Conservation (phyloP, 805 yeast species). For the Kodamaea laetipori region DNA sequence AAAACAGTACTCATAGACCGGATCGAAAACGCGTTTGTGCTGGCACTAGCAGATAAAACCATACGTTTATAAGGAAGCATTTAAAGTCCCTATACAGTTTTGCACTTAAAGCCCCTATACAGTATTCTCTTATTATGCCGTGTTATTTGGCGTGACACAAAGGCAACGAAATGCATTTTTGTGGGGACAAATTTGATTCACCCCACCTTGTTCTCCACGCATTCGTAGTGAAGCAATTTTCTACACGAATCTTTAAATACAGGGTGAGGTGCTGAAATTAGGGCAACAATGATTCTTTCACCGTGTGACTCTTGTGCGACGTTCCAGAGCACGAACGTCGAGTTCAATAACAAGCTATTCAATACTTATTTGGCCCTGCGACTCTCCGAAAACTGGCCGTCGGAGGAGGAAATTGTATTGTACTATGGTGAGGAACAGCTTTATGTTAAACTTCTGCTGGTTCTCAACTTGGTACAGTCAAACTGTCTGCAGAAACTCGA, state of each 20-base stretch:
- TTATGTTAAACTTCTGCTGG: constrained; percentile 19
- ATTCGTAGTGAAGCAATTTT: too few species aligned
- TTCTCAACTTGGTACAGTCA: constrained; percentile 19
- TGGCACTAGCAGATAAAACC: not conserved
- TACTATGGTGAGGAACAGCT: constrained; percentile 16
- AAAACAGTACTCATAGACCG: constrained; percentile 11
- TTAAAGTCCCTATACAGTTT: too few species aligned
- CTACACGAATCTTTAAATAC: not conserved
- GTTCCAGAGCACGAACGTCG: constrained; percentile 9
- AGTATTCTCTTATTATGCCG: too few species aligned
- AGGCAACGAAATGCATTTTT: too few species aligned
- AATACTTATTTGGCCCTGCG: constrained; percentile 14
- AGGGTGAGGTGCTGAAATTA: not conserved
- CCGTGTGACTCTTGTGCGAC: constrained; percentile 27
- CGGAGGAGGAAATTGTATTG: constrained; percentile 12
- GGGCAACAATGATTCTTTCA: constrained; percentile 6
- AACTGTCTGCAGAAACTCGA: constrained; percentile 7
- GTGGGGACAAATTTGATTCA: not conserved
- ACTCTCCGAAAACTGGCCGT: constrained; percentile 2
- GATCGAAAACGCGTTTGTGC: constrained; percentile 11
- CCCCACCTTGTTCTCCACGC: constrained; percentile 2
- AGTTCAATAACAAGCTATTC: constrained; percentile 15
- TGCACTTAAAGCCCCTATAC: too few species aligned
- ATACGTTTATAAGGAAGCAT: not conserved
- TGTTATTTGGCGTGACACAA: too few species aligned